Conservation (phyloP, 2,329 filamentous ascomycete species). For the Didymella sp. region DNA sequence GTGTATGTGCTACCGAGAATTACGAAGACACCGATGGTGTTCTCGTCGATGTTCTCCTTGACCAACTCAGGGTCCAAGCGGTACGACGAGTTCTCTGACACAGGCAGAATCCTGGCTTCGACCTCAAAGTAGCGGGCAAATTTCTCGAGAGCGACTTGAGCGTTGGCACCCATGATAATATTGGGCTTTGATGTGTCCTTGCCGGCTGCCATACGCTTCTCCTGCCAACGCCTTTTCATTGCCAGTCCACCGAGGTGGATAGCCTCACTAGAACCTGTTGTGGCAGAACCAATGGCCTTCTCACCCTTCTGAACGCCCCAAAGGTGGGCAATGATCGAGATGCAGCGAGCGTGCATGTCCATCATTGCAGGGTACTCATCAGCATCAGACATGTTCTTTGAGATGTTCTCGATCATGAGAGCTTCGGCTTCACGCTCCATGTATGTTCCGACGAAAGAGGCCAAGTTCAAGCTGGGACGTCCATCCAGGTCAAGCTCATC, state of each 20-base stretch:
- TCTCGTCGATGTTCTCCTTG: conserved; percentile 73
- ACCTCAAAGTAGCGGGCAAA: conserved; percentile 78
- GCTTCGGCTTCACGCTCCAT: conserved; percentile 71
- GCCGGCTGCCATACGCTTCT: conserved; percentile 64
- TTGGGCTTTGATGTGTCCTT: conserved; percentile 71
- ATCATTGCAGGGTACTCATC: conserved; percentile 56
- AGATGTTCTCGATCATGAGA: conserved; percentile 71
- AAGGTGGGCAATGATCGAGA: conserved; percentile 71
- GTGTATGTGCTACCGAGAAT: conserved; percentile 77
- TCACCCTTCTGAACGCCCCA: conserved; percentile 69
- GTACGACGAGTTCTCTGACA: conserved; percentile 66
- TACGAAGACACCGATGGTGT: conserved; percentile 78
- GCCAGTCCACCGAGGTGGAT: conserved; percentile 74
- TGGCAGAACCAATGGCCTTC: conserved; percentile 71
- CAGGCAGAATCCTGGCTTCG: conserved; percentile 69
- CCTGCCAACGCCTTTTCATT: conserved; percentile 74
- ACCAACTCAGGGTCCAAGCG: conserved; percentile 70
- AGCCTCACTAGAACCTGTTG: conserved; percentile 74
- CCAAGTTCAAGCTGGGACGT: conserved; percentile 71
- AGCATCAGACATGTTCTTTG: conserved; percentile 75
- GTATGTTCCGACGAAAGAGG: conserved; percentile 73
- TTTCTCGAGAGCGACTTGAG: conserved; percentile 75
- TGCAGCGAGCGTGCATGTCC: conserved; percentile 69
- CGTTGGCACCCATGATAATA: conserved; percentile 77
- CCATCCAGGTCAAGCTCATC: conserved; percentile 52